These are phyloP conservation scores for Stagonosporopsis vannaccii DNA, from an alignment of 2,329 filamentous ascomycete species.

Conservation along the genomic window DNA sequence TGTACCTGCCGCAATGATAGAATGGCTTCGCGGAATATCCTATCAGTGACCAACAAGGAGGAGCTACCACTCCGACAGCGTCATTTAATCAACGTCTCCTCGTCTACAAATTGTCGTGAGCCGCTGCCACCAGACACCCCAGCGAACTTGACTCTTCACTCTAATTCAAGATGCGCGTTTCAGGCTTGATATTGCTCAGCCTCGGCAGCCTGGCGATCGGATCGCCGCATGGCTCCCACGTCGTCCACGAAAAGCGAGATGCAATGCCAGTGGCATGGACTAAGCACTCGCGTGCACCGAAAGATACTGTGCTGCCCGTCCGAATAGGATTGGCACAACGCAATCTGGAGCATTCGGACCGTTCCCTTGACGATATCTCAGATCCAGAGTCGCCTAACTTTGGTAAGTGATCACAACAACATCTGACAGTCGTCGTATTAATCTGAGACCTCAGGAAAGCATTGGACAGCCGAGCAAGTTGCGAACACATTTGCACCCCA, in stretches of 20 bases:
- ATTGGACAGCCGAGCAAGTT: slow-evolving; percentile 26
- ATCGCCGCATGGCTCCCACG: slow-evolving; percentile 16
- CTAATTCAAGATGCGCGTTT: slow-evolving; percentile 17
- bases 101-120: slow-evolving; percentile 1
- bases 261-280: slow-evolving; percentile 21
- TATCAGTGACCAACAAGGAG: background rate
- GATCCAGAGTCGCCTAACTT: slow-evolving; percentile 28
- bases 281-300: slow-evolving; percentile 21
- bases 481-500: slow-evolving; percentile 26
- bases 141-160: background rate
- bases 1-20: background rate
- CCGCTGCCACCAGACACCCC: background rate
- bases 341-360: slow-evolving; percentile 25
- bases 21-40: background rate
- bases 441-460: background rate
- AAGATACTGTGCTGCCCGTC: slow-evolving; percentile 20
- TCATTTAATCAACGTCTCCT: no score
- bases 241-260: slow-evolving; percentile 24
- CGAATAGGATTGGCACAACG: slow-evolving; percentile 22
- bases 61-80: no score
- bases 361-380: slow-evolving; percentile 24
- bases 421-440: background rate
- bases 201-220: slow-evolving; percentile 7
- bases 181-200: slow-evolving; percentile 13
- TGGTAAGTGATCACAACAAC: background rate